Evolutionary conservation across 1,139 yeast genomes (phyloP), one percentile per base, ranked within the genome.

Genomic region (Yamadazyma membranifaciens): DNA sequence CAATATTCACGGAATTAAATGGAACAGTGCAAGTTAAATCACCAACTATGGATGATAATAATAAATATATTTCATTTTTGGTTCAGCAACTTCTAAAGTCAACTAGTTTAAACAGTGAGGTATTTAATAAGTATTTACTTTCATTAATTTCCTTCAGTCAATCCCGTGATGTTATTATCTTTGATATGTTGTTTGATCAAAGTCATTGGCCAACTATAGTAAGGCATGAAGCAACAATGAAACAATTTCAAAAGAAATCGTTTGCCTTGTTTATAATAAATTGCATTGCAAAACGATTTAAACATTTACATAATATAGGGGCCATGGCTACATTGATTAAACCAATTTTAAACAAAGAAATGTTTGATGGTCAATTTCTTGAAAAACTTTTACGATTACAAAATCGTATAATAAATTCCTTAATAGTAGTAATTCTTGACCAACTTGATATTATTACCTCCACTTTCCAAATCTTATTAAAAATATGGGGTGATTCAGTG

Each of bases 401-500:
- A 17, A 45, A 32, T 30, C 31, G 3, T 9, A 15, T 27, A 11
- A 28, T 43, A 12, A 41, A 34, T 24, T 35, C 30, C 4, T 29
- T 41, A 7, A 26, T 38, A 4, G 37, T 11, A 14, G 11, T 17
- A 5, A 4, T 22, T 7, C 6, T 33, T 13, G 27, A 35, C 28
- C 4, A 13, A 2, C 12, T n/a, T 20, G 36, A 35, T 14, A 2
- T 11, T 16, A 24, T 11, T 10, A n/a, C 28, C 39, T 6, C 14
- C 2, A 12, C 11, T 10, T 37, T 40, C 17, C 20, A 37, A 13
- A 3, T 12, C 1, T 4, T 33, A 4, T 30, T 40, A 15, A 37
- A 25, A 22, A 6, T 11, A 2, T 71, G 76, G 76, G 59, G 70
- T 1, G 65, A 65, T 37, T 49, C 51, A 3, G 36, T 40, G 3